phyloP scores from a whole-genome alignment of 1,139 yeast genomes.

The Diutina sp. region DNA sequence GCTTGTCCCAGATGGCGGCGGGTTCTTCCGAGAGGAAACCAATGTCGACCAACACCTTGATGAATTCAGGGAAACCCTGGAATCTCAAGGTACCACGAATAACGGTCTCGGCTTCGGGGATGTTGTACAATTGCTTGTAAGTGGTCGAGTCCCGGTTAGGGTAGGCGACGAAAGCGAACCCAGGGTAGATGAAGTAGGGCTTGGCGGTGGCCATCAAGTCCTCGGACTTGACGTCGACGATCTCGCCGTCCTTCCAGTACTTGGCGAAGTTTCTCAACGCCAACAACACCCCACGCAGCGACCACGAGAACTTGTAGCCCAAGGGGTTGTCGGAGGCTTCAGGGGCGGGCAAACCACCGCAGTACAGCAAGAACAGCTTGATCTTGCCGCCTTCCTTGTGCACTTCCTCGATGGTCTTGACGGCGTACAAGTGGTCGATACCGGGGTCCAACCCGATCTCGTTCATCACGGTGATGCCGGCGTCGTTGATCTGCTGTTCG shows the following conservation, averaged over 20 bases:
- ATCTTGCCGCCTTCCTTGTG: slow-evolving; percentile 87
- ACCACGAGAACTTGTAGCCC: slow-evolving; percentile 98
- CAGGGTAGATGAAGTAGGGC: slow-evolving; percentile 93
- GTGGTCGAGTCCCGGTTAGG: slow-evolving; percentile 97
- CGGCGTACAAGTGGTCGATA: slow-evolving; percentile 94
- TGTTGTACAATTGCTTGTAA: slow-evolving; percentile 80
- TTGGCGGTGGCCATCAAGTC: slow-evolving; percentile 92
- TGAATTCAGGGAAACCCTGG: slow-evolving; percentile 98
- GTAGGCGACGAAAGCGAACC: slow-evolving; percentile 87
- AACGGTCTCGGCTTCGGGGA: slow-evolving; percentile 96
- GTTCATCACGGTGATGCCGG: slow-evolving; percentile 85
- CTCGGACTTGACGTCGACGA: slow-evolving; percentile 71
- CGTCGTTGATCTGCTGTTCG: slow-evolving; percentile 67
- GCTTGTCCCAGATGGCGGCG: slow-evolving; percentile 19
- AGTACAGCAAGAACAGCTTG: slow-evolving; percentile 85
- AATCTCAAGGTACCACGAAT: slow-evolving; percentile 94
- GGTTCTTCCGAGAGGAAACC: slow-evolving; percentile 78
- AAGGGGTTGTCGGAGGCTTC: slow-evolving; percentile 95
- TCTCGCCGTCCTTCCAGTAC: slow-evolving; percentile 76
- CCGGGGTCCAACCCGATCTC: slow-evolving; percentile 97
- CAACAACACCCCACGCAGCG: slow-evolving; percentile 92
- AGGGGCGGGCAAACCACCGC: slow-evolving; percentile 98
- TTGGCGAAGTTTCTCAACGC: slow-evolving; percentile 91
- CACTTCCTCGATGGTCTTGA: slow-evolving; percentile 95
- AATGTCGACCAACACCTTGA: slow-evolving; percentile 86